phyloP scores from a whole-genome alignment of 2,329 filamentous ascomycete genomes.

The Thielaviopsis musarum region DNA sequence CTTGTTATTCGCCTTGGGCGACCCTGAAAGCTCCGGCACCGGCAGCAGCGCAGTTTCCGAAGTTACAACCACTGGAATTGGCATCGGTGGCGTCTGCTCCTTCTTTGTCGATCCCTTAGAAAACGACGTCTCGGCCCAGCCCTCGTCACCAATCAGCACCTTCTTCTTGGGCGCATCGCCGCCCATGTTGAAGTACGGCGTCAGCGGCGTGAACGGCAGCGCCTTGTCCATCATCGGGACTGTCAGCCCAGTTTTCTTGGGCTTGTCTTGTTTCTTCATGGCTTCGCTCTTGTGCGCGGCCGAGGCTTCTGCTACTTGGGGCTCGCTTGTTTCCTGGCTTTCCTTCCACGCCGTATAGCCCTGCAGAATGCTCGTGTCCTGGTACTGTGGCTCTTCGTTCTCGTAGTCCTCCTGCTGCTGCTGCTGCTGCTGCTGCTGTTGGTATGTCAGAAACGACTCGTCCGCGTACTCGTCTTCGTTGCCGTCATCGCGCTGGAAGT shows the following conservation, averaged over 20 bases:
- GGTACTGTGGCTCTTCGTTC: neutral
- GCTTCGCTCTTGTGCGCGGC: too few relatives aligned
- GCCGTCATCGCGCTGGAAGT: neutral
- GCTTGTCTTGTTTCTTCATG: neutral
- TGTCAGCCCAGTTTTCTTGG: neutral
- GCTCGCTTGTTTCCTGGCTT: neutral
- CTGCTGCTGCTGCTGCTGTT: neutral
- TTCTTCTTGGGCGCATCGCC: conserved; percentile 30
- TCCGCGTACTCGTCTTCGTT: neutral
- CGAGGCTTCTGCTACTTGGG: too few relatives aligned
- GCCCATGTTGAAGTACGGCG: conserved; percentile 24
- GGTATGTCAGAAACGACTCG: too few relatives aligned
- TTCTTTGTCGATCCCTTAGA: conserved; percentile 9
- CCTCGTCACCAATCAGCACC: conserved; percentile 36
- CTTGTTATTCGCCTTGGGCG: too few relatives aligned
- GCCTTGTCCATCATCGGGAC: neutral
- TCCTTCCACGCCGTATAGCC: conserved; percentile 6
- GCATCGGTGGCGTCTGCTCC: neutral
- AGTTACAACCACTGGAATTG: too few relatives aligned
- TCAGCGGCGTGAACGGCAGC: conserved; percentile 24
- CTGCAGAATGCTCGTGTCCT: conserved; percentile 2
- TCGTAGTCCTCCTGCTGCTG: neutral
- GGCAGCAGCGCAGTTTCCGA: too few relatives aligned
- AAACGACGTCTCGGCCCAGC: conserved; percentile 35
- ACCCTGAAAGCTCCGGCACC: too few relatives aligned